Conservation (phyloP, 2,329 filamentous ascomycete species). For the Meredithiella fracta region DNA sequence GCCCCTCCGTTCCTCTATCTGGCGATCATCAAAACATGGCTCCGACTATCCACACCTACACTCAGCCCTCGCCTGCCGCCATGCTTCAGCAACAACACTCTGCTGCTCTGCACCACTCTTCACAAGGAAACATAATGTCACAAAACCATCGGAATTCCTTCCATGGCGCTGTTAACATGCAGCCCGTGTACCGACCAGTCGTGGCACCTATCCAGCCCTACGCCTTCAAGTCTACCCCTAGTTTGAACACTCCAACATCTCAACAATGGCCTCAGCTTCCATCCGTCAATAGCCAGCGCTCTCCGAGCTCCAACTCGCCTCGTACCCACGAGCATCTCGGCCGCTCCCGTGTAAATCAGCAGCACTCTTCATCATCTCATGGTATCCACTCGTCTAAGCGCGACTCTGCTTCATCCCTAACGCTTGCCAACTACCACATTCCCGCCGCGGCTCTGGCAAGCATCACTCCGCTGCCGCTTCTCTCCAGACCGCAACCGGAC, state of each 20-base stretch:
- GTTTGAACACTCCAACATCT: conserved; percentile 34
- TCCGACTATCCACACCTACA: conserved; percentile 67
- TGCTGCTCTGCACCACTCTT: conserved; percentile 30
- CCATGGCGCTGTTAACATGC: conserved; percentile 26
- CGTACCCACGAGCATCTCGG: conserved; percentile 20
- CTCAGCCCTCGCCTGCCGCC: conserved; percentile 57
- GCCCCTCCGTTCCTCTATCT: neutral
- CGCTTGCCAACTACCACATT: conserved; percentile 18
- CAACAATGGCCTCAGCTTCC: conserved; percentile 34
- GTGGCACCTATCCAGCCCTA: conserved; percentile 53
- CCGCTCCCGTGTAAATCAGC: neutral
- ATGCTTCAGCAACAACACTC: conserved; percentile 60
- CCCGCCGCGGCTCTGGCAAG: conserved; percentile 23
- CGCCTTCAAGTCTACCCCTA: conserved; percentile 57
- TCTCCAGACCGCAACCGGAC: conserved; percentile 57
- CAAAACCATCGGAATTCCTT: conserved; percentile 33
- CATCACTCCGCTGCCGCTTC: conserved; percentile 23
- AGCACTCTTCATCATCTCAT: conserved; percentile 5
- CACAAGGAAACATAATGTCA: conserved; percentile 33
- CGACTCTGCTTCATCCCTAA: conserved; percentile 14
- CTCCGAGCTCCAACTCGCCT: neutral
- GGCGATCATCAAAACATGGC: conserved; percentile 41
- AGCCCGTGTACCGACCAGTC: conserved; percentile 17
- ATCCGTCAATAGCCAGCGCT: conserved; percentile 24
- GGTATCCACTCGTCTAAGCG: conserved; percentile 6